Evolutionary conservation across 441 rosid genomes (phyloP).

Genomic region (Gossypium gossypioides): DNA sequence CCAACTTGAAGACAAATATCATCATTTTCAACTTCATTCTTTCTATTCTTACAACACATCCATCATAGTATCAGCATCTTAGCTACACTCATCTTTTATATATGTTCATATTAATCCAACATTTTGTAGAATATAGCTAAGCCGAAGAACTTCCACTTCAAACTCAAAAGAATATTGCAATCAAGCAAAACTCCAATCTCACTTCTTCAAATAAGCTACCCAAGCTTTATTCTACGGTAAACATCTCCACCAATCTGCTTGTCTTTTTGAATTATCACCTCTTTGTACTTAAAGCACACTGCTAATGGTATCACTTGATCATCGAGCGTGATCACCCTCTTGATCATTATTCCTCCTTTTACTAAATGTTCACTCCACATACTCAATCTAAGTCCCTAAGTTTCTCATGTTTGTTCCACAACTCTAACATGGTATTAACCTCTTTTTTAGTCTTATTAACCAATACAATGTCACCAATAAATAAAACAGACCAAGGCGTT

Average conservation of each 20-base stretch:
- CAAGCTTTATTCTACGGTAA: background rate
- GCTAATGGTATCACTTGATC: background rate
- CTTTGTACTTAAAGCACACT: background rate
- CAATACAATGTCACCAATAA: background rate
- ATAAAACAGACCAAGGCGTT: background rate
- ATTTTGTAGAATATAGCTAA: background rate
- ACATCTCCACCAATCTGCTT: background rate
- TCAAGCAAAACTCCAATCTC: background rate
- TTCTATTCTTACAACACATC: background rate
- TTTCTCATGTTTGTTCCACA: background rate
- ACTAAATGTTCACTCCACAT: background rate
- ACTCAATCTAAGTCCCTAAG: background rate
- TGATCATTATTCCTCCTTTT: background rate
- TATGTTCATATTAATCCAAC: background rate
- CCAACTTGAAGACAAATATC: background rate
- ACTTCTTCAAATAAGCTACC: background rate
- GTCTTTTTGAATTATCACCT: background rate
- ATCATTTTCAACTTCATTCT: background rate
- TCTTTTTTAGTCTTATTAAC: background rate
- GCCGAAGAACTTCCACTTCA: background rate
- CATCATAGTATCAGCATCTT: background rate
- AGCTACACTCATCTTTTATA: background rate
- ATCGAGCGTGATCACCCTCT: background rate
- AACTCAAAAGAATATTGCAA: background rate
- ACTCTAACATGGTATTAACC: background rate